Evolutionary conservation across 768 basidiomycete species (phyloP), one percentile per base, ranked within the genome.

Genomic region (Lactifluus rugatus): DNA sequence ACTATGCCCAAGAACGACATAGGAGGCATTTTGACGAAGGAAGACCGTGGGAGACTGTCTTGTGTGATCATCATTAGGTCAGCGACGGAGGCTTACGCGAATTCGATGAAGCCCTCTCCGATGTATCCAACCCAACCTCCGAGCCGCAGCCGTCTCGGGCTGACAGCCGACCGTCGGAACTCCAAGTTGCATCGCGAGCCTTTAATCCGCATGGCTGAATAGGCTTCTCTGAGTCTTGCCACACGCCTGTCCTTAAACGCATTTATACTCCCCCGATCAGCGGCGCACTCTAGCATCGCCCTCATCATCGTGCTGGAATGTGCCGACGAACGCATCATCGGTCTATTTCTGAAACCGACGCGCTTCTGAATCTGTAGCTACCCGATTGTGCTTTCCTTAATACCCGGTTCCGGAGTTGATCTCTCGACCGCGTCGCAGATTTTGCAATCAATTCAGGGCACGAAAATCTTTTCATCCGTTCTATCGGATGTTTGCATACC

Each of bases 1-100:
- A 92, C 90, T 39, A 82, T 65, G 17, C 89, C 89, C 23, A 76
- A 76, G 62, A 92, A 79, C 16, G 82, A 72, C 81, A 90, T 84
- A 26, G 89, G 88, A 36, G 87, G 84, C 88, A 90, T 90, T 8
- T 62, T 69, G n/a, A n/a, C 9, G 28, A 31, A 6, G 28, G 28
- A 31, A 31, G 28, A 9, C 6, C 9, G 28, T 2, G 41, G n/a
- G 41, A 19, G 19, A 41, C 41, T 41, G 8, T n/a, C 6, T 19
- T 41, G 41, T 19, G 41, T 41, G 8, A 41, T 41, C n/a, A 41
- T 19, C 8, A 41, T n/a, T 41, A 41, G 7, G 16, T 41, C 41
- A 41, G 41, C 41, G 3, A 42, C 37, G 37, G 41, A 42, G 41
- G 42, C 42, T 44, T 44, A 44, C 42, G 10, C 42, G 23, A 23